Conservation (phyloP, 2,329 filamentous ascomycete species). For the Fusarium sp. region DNA sequence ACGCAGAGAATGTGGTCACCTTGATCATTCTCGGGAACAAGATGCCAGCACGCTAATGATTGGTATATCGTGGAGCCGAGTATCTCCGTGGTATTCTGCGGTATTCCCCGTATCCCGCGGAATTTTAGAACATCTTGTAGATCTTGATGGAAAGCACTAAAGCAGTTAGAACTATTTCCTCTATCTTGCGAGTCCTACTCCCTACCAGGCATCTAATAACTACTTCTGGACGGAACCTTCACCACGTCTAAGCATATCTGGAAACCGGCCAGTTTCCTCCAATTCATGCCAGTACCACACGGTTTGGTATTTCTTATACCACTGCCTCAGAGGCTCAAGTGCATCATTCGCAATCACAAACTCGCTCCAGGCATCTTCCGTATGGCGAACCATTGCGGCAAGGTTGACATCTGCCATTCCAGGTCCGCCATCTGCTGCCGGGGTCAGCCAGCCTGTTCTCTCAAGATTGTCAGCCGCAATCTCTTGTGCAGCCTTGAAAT, state of each 20-base stretch:
- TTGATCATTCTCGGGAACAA: too few relatives aligned
- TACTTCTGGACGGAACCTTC: slow-evolving; percentile 6
- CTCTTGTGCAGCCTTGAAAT: background rate
- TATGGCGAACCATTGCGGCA: slow-evolving; percentile 4
- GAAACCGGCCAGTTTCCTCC: slow-evolving; percentile 4
- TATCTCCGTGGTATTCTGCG: too few relatives aligned
- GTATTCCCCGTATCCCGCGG: too few relatives aligned
- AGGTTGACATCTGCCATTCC: slow-evolving; percentile 12
- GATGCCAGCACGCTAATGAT: too few relatives aligned
- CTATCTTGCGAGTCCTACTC: too few relatives aligned
- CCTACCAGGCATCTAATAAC: too few relatives aligned
- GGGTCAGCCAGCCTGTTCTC: background rate
- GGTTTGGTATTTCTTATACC: slow-evolving; percentile 5
- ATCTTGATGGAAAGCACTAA: too few relatives aligned
- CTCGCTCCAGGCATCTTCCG: slow-evolving; percentile 1
- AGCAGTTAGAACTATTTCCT: too few relatives aligned
- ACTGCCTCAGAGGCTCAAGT: background rate
- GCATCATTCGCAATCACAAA: background rate
- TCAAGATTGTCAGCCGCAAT: background rate
- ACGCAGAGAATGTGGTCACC: too few relatives aligned
- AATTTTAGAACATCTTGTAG: too few relatives aligned
- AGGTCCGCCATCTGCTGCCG: background rate
- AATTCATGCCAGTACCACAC: background rate
- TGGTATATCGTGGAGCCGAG: too few relatives aligned
- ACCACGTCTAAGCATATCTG: background rate